phyloP scores from a whole-genome alignment of 1,284 basidiomycete genomes.

The Waitea zeae region DNA sequence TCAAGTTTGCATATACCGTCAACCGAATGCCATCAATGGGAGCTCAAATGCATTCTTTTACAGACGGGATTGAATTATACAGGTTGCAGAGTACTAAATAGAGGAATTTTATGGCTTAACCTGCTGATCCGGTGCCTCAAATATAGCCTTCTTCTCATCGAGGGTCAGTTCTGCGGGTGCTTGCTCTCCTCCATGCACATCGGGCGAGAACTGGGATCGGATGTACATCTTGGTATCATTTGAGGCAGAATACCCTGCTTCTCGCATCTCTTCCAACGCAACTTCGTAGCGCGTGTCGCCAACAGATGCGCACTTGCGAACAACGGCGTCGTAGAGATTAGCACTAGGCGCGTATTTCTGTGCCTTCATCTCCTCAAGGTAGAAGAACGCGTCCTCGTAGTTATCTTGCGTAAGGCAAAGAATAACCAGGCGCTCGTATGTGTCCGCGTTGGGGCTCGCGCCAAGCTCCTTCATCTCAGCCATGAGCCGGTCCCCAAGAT shows the following conservation, averaged over 20 bases:
- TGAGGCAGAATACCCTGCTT: constrained; percentile 34
- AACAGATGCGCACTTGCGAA: constrained; percentile 34
- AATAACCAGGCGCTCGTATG: constrained; percentile 49
- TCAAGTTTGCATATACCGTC: too few relatives aligned
- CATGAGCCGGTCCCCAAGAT: constrained; percentile 44
- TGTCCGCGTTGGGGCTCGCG: constrained; percentile 35
- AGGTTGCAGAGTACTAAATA: too few relatives aligned
- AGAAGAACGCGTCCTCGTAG: constrained; percentile 80
- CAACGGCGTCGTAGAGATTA: constrained; percentile 41
- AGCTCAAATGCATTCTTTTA: too few relatives aligned
- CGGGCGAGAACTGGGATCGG: too few relatives aligned
- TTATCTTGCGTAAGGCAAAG: constrained; percentile 51
- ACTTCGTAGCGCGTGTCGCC: constrained; percentile 48
- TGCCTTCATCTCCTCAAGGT: constrained; percentile 74
- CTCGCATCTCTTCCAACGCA: constrained; percentile 55
- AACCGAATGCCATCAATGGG: too few relatives aligned
- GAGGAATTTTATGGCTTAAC: too few relatives aligned
- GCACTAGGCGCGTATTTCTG: constrained; percentile 34
- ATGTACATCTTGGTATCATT: too few relatives aligned
- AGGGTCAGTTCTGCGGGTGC: too few relatives aligned
- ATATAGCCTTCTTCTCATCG: too few relatives aligned
- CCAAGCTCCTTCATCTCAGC: constrained; percentile 38
- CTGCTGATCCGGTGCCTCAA: too few relatives aligned
- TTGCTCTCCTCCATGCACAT: too few relatives aligned
- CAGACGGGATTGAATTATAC: too few relatives aligned